Percentiles rank a stretch among this genome's conserved stretches.
These are phyloP conservation scores for Hypoxylon sp. DNA, from an alignment of 2,329 filamentous ascomycete genomes.

Conservation along the genomic window DNA sequence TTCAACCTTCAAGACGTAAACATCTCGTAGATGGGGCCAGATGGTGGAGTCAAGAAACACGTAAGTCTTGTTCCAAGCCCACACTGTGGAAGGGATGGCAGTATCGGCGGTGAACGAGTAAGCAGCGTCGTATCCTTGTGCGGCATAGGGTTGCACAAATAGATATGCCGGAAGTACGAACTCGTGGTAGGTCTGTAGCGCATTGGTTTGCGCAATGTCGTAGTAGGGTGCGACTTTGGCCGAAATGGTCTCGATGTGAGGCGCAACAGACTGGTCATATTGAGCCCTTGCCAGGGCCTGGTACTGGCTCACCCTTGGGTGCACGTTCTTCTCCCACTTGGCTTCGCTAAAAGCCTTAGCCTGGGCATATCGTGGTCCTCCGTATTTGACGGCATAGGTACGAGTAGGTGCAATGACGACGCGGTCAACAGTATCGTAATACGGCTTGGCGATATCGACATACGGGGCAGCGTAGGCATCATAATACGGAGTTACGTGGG, in stretches of 20 bases:
- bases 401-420: slow-evolving; percentile 76
- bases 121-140: slow-evolving; percentile 74
- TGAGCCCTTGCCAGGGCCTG: slow-evolving; percentile 70
- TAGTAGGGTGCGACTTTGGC: slow-evolving; percentile 77
- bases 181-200: slow-evolving; percentile 76
- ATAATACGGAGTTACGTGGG: slow-evolving; percentile 88
- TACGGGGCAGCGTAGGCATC: slow-evolving; percentile 85
- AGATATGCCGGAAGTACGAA: slow-evolving; percentile 81
- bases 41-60: slow-evolving; percentile 80
- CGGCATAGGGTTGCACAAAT: slow-evolving; percentile 78
- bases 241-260: slow-evolving; percentile 74
- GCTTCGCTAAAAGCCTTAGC: slow-evolving; percentile 73
- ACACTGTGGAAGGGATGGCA: slow-evolving; percentile 77
- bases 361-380: slow-evolving; percentile 76
- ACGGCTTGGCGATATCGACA: slow-evolving; percentile 80
- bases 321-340: slow-evolving; percentile 83
- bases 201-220: slow-evolving; percentile 70
- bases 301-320: slow-evolving; percentile 77
- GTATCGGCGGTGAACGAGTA: slow-evolving; percentile 76
- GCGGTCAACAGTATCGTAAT: slow-evolving; percentile 73
- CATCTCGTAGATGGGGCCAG: slow-evolving; percentile 81
- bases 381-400: slow-evolving; percentile 76
- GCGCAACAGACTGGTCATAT: slow-evolving; percentile 78
- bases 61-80: slow-evolving; percentile 75
- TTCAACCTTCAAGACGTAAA: slow-evolving; percentile 94